phyloP scores from a whole-genome alignment of 176 grass and related monocot genomes.

The Carex scoparia region DNA sequence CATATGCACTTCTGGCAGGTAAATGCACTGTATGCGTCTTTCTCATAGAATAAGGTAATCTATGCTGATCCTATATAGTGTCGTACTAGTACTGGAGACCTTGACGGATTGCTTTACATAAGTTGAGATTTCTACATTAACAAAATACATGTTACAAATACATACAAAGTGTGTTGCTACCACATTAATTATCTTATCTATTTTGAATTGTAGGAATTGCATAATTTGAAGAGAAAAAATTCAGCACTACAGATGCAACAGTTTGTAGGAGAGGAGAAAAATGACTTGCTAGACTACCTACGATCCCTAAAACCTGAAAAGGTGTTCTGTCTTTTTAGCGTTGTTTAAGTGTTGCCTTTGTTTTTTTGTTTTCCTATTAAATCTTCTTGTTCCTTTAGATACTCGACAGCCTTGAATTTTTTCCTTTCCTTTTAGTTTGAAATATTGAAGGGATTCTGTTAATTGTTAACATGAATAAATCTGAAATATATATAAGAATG shows the following conservation, averaged over 20 bases:
- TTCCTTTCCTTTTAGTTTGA: not conserved
- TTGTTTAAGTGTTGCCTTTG: not conserved
- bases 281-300: conserved; percentile 86
- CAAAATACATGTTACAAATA: not conserved
- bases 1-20: not conserved
- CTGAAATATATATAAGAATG: not conserved
- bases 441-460: not conserved
- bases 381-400: not conserved
- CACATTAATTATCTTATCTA: not conserved
- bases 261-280: conserved; percentile 89
- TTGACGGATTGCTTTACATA: not conserved
- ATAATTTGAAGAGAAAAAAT: conserved; percentile 73
- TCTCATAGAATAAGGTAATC: not conserved
- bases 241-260: conserved; percentile 91
- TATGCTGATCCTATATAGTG: not conserved
- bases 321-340: conserved; percentile 29
- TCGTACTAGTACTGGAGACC: not conserved
- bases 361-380: not conserved
- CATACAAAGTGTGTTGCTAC: not conserved
- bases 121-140: not conserved
- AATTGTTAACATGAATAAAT: not conserved
- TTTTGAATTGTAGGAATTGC: conserved; percentile 54
- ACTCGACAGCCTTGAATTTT: not conserved
- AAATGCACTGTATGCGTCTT: not conserved
- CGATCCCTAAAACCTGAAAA: conserved; percentile 86